phyloP scores from a whole-genome alignment of 208 protist species.

The Acanthamoeba royreba region DNA sequence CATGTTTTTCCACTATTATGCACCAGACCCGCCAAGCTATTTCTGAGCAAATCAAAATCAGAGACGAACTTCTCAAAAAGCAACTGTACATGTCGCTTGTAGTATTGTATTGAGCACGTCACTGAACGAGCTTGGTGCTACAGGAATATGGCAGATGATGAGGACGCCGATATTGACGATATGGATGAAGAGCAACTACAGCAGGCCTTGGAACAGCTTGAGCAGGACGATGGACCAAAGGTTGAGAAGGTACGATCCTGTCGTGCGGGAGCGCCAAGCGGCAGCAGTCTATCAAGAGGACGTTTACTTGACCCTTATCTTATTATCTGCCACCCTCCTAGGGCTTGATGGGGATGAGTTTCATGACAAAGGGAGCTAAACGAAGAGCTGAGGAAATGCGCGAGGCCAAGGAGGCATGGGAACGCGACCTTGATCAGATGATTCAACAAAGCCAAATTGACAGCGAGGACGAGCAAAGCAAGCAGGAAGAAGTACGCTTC shows the following conservation, averaged over 20 bases:
- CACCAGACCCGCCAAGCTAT: constrained; percentile 51
- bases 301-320: too few relatives aligned
- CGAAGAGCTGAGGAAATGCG: neutral
- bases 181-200: constrained; percentile 28
- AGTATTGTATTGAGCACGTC: neutral
- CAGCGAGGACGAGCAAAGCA: neutral
- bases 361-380: constrained; percentile 28
- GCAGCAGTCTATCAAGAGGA: too few relatives aligned
- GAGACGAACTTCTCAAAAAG: constrained; percentile 42
- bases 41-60: constrained; percentile 23
- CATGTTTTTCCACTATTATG: too few relatives aligned
- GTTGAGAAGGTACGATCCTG: neutral
- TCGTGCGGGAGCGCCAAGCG: too few relatives aligned
- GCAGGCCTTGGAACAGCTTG: neutral
- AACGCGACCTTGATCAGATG: neutral
- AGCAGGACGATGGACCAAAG: neutral
- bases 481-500: too few relatives aligned
- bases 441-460: neutral
- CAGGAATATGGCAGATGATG: neutral
- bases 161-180: neutral
- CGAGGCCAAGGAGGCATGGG: constrained; percentile 8
- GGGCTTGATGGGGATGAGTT: constrained; percentile 38
- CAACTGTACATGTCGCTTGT: constrained; percentile 5
- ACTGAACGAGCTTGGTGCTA: neutral
- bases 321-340: too few relatives aligned